Percentiles rank a stretch among this genome's conserved stretches.
phyloP scores from a whole-genome alignment of 208 protist genomes.

The Vickermania ingenoplastis region DNA sequence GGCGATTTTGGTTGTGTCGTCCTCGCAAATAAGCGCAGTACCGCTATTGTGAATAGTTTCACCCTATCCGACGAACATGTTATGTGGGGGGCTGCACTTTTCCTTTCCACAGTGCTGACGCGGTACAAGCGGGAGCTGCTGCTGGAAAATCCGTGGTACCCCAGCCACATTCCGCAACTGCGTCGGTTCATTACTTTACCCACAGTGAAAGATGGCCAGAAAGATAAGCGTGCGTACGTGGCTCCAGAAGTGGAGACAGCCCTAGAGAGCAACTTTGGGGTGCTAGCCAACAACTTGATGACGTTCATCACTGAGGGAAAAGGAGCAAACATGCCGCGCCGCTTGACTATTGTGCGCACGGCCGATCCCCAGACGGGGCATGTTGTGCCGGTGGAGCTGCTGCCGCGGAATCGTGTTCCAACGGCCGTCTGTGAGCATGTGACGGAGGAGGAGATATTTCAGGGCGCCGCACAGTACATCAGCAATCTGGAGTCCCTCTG shows the following conservation, averaged over 20 bases:
- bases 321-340: background rate
- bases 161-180: conserved; percentile 18
- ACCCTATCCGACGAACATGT: background rate
- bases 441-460: conserved; percentile 41
- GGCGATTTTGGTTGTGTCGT: conserved; percentile 50
- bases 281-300: background rate
- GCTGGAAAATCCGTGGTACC: conserved; percentile 13
- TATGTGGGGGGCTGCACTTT: background rate
- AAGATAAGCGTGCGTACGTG: background rate
- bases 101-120: conserved; percentile 42
- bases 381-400: conserved; percentile 18
- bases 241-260: background rate
- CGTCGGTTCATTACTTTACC: conserved; percentile 20
- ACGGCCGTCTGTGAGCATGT: background rate
- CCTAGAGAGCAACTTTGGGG: background rate
- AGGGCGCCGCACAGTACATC: conserved; percentile 45
- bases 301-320: background rate
- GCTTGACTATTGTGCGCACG: conserved; percentile 33
- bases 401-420: background rate
- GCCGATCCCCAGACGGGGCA: conserved; percentile 14
- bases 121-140: conserved; percentile 46
- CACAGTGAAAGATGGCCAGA: background rate
- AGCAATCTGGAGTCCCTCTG: conserved; percentile 50
- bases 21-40: conserved; percentile 40
- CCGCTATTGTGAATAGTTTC: background rate